phyloP scores from a whole-genome alignment of 176 grass and related monocot genomes.

The Chrysopogon serrulatus region DNA sequence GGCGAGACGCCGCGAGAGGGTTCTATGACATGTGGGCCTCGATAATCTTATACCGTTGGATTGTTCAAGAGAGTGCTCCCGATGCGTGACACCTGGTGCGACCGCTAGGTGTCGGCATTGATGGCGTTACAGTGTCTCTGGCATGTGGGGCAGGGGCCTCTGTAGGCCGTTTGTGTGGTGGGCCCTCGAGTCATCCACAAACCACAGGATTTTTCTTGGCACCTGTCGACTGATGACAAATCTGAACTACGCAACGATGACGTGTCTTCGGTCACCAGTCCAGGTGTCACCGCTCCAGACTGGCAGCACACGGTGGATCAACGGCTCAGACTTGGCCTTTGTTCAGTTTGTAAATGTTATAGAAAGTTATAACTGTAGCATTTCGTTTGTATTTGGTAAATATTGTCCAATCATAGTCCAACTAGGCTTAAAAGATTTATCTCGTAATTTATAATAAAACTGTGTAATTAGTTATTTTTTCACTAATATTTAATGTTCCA shows the following conservation, averaged over 20 bases:
- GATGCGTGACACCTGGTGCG: background rate
- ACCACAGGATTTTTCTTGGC: background rate
- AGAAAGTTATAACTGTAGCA: no score
- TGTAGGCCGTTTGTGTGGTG: background rate
- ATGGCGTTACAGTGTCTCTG: background rate
- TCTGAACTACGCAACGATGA: background rate
- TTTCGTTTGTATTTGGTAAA: no score
- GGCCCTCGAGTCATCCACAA: background rate
- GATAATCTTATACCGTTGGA: background rate
- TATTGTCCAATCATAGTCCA: no score
- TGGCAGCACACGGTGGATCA: conserved; percentile 2
- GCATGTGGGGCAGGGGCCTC: background rate
- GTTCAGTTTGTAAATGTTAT: no score
- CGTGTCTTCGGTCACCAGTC: background rate
- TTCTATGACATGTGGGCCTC: conserved; percentile 25
- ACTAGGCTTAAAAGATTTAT: no score
- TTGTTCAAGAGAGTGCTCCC: background rate
- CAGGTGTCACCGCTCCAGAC: background rate
- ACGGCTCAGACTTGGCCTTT: background rate
- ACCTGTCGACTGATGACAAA: background rate
- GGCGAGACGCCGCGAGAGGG: conserved; percentile 30
- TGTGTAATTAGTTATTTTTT: no score
- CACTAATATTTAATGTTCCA: no score
- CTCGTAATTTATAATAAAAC: no score
- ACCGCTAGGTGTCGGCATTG: background rate